Evolutionary conservation across 345 rosid genomes (phyloP), one percentile per base, ranked within the genome.

Genomic region (Euphorbia pulcherrima): DNA sequence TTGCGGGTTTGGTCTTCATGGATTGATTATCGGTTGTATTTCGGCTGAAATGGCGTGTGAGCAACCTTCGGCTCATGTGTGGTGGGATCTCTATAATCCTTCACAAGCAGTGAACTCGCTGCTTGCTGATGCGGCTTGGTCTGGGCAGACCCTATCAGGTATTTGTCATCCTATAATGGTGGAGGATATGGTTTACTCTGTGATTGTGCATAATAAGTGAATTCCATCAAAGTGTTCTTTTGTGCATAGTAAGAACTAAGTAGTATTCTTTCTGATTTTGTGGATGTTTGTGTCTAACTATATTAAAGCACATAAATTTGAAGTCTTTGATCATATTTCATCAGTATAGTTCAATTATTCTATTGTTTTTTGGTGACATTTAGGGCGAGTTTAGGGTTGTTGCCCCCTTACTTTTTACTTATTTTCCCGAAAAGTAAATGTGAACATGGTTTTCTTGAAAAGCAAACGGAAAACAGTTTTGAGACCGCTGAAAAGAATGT

Each of bases 61-160:
- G n/a, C 60, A 57, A 59, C 77, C 74, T 72, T 73, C 85, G 60
- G 40, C 63, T 47, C 76, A 74, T 66, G 81, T 88, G 0, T 88
- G 92, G 92, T 88, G 92, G 92, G 92, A 88, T 78, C 82, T 84
- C 40, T 84, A 82, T 74, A 88, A 81, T 73, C 90, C 90, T 0
- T 85, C 92, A 3, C 68, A 68, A 56, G 69, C 72, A 10, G 83
- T 80, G 44, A 84, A 85, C 78, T 60, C 79, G 18, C 75, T 81
- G 74, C 83, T 88, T 2, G 87, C 88, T 10, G 80, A 78, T 53
- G 80, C 90, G 35, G 81, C 81, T 11, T 88, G 92, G 92, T 79
- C 78, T 2, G 87, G 87, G n/a, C 66, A 70, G 27, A 58, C 70
- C 29, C 20, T 83, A 17, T 48, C 63, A 0, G 37, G 71, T 61